Conservation (phyloP, 352 stramenopile species). For the Phytophthora pisi region DNA sequence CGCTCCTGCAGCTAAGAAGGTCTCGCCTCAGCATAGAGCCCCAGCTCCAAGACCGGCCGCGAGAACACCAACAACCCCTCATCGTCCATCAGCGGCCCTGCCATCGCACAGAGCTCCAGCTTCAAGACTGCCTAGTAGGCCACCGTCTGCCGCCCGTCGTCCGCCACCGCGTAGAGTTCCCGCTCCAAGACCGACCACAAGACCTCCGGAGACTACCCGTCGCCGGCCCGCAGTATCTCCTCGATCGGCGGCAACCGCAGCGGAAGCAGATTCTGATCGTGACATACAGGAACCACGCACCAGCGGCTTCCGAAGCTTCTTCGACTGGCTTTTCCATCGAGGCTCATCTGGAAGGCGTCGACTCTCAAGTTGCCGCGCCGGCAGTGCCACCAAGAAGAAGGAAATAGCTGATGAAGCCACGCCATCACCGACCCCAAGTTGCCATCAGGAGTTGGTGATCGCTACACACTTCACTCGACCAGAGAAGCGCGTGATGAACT, state of each 20-base stretch:
- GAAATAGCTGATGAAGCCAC: neutral
- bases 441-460: conserved; percentile 18
- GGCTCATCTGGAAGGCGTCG: conserved; percentile 10
- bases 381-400: neutral
- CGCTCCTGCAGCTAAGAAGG: conserved; percentile 4
- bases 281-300: conserved; percentile 1
- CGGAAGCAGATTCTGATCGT: neutral
- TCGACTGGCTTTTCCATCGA: conserved; percentile 22
- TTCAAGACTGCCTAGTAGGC: neutral
- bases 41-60: neutral
- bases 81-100: neutral
- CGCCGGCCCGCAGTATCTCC: neutral
- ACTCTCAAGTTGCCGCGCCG: conserved; percentile 17
- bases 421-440: neutral
- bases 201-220: neutral
- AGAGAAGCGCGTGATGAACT: conserved; percentile 36
- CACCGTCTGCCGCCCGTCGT: too few species aligned
- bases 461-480: conserved; percentile 34
- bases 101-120: neutral
- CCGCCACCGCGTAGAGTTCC: neutral
- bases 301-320: conserved; percentile 9
- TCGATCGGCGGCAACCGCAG: neutral
- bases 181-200: neutral
- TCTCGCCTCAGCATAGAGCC: neutral
- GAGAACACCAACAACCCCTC: neutral